These are phyloP conservation scores for Penicillium nucicola DNA, from an alignment of 495 filamentous ascomycete genomes.

Conservation along the genomic window DNA sequence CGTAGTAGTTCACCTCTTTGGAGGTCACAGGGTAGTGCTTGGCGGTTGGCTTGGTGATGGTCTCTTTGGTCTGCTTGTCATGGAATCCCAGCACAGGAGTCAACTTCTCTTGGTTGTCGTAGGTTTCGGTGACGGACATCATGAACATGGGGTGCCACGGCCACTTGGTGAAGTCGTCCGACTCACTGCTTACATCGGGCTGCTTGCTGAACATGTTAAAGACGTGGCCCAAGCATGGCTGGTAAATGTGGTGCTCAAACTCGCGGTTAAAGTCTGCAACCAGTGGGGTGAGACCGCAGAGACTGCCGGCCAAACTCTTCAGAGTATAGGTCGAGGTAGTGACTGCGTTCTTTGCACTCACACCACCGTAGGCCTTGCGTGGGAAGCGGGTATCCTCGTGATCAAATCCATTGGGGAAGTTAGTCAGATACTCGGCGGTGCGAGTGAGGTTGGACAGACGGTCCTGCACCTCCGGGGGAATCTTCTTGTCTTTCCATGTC, in stretches of 20 bases:
- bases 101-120: slow-evolving; percentile 42
- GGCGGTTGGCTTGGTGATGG: slow-evolving; percentile 32
- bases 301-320: slow-evolving; percentile 44
- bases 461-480: slow-evolving; percentile 25
- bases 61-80: slow-evolving; percentile 39
- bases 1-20: slow-evolving; percentile 48
- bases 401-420: slow-evolving; percentile 37
- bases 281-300: slow-evolving; percentile 46
- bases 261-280: slow-evolving; percentile 50
- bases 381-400: slow-evolving; percentile 10
- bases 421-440: slow-evolving; percentile 42
- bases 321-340: slow-evolving; percentile 48
- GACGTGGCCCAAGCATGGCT: slow-evolving; percentile 47
- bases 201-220: slow-evolving; percentile 38
- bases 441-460: slow-evolving; percentile 40
- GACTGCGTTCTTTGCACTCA: slow-evolving; percentile 41
- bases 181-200: slow-evolving; percentile 18
- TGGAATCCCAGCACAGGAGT: slow-evolving; percentile 40
- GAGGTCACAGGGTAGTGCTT: slow-evolving; percentile 36
- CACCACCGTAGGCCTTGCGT: slow-evolving; percentile 37
- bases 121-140: slow-evolving; percentile 47
- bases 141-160: slow-evolving; percentile 48
- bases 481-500: slow-evolving; percentile 25
- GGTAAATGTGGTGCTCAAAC: slow-evolving; percentile 45
- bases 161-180: slow-evolving; percentile 27